Conservation (phyloP, 1,284 basidiomycete species). For the Irpex sp. region DNA sequence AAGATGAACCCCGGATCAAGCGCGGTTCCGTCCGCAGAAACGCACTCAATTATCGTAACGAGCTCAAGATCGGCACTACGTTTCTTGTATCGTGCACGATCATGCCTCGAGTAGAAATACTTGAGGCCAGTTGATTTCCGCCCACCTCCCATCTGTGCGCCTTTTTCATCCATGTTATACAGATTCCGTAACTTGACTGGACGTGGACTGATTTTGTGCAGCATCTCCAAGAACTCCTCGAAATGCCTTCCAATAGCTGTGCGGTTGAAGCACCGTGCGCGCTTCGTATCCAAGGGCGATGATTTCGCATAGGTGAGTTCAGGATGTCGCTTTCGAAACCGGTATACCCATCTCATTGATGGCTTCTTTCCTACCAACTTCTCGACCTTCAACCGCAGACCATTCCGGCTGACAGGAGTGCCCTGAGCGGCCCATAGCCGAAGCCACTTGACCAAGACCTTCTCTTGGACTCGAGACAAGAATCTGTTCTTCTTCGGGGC, state of each 20-base stretch:
- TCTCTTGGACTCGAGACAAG: not conserved
- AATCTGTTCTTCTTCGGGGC: not conserved
- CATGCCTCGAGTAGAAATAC: constrained; percentile 15
- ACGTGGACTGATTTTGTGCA: constrained; percentile 10
- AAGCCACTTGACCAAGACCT: not conserved
- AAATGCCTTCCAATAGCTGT: constrained; percentile 14
- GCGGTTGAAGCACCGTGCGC: constrained; percentile 1
- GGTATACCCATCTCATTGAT: constrained; percentile 6
- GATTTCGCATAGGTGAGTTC: constrained; percentile 7
- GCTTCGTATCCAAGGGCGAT: constrained; percentile 11
- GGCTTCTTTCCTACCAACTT: constrained; percentile 10
- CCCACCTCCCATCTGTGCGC: constrained; percentile 25
- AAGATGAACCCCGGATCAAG: constrained; percentile 31
- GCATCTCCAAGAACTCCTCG: constrained; percentile 12
- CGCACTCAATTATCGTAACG: constrained; percentile 29
- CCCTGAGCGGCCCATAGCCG: not conserved
- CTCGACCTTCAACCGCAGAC: constrained; percentile 5
- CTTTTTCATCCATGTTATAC: constrained; percentile 37
- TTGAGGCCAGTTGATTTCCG: constrained; percentile 16
- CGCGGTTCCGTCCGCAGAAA: constrained; percentile 23
- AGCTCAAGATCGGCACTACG: constrained; percentile 24
- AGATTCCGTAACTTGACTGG: constrained; percentile 30
- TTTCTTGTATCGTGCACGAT: constrained; percentile 14
- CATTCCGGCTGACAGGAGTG: not conserved
- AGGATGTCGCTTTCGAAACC: constrained; percentile 13